Percentiles rank a stretch among this genome's conserved stretches.
phyloP scores from a whole-genome alignment of 495 filamentous ascomycete genomes.

The Trichoderma virens region DNA sequence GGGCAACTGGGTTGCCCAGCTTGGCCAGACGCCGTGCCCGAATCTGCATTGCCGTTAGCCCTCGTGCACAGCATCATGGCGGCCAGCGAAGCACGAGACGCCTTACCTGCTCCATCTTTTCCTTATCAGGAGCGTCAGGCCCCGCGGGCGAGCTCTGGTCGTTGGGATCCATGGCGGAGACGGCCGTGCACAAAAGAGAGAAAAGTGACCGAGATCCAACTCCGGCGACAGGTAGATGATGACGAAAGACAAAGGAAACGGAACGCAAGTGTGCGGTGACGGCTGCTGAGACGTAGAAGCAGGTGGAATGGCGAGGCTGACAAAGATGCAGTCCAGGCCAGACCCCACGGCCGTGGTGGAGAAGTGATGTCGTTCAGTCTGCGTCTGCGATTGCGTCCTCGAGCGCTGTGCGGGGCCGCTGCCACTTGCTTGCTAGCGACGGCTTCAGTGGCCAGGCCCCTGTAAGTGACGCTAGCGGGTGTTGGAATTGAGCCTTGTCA shows the following conservation, averaged over 20 bases:
- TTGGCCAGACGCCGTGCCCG: conserved; percentile 33
- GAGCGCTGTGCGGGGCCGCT: background rate
- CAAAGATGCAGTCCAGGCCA: background rate
- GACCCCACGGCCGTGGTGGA: background rate
- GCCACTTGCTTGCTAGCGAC: background rate
- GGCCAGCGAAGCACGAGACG: background rate
- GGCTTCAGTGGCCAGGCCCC: background rate
- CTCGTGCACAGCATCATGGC: background rate
- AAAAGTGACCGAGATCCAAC: background rate
- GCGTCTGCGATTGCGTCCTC: background rate
- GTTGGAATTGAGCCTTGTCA: background rate
- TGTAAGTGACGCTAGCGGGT: background rate
- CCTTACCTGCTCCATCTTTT: conserved; percentile 28
- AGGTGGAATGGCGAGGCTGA: conserved; percentile 9
- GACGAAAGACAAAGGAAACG: background rate
- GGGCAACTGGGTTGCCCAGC: conserved; percentile 22
- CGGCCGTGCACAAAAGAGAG: background rate
- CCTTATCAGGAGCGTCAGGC: conserved; percentile 23
- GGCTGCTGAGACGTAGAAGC: background rate
- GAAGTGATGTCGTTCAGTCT: conserved; percentile 2
- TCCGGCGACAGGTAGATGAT: background rate
- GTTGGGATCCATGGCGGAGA: conserved; percentile 13
- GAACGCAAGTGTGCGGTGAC: background rate
- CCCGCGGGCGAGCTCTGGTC: conserved; percentile 15
- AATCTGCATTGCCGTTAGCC: conserved; percentile 23